Percentiles rank a stretch among this genome's conserved stretches.
phyloP scores from a whole-genome alignment of 768 basidiomycete genomes.

The Rhodotorula kratochvilovae region DNA sequence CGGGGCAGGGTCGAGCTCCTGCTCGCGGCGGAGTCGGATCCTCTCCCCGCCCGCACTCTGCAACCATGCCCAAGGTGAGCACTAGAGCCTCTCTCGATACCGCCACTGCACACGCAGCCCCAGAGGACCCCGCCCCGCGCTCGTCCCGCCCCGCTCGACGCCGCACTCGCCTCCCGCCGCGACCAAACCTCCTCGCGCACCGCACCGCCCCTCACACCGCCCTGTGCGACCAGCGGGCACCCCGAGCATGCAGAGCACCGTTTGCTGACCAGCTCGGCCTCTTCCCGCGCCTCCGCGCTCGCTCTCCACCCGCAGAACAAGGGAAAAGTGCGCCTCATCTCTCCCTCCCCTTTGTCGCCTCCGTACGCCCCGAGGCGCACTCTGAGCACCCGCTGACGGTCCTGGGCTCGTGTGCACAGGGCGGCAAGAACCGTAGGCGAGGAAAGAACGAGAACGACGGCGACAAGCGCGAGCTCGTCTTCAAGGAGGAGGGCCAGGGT shows the following conservation, averaged over 20 bases:
- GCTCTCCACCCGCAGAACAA: slow-evolving; percentile 16
- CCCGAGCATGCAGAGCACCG: not conserved
- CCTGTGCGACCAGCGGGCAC: fast-evolving
- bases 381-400: not conserved
- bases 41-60: no score
- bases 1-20: not conserved
- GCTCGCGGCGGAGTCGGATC: not conserved
- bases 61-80: slow-evolving; percentile 4
- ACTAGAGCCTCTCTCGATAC: no score
- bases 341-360: not conserved
- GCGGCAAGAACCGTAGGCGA: slow-evolving; percentile 97
- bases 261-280: not conserved
- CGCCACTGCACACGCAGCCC: not conserved
- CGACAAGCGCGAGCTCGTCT: slow-evolving; percentile 96
- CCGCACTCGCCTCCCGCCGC: not conserved
- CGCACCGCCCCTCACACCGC: not conserved
- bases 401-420: slow-evolving; percentile 56
- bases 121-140: not conserved
- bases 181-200: not conserved
- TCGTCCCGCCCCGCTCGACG: not conserved
- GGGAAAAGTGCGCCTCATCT: slow-evolving; percentile 31
- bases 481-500: slow-evolving; percentile 94
- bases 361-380: no score
- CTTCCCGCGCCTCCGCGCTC: not conserved
- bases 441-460: slow-evolving; percentile 99